phyloP scores from a whole-genome alignment of 2,329 filamentous ascomycete species.

The Helotiales sp. region DNA sequence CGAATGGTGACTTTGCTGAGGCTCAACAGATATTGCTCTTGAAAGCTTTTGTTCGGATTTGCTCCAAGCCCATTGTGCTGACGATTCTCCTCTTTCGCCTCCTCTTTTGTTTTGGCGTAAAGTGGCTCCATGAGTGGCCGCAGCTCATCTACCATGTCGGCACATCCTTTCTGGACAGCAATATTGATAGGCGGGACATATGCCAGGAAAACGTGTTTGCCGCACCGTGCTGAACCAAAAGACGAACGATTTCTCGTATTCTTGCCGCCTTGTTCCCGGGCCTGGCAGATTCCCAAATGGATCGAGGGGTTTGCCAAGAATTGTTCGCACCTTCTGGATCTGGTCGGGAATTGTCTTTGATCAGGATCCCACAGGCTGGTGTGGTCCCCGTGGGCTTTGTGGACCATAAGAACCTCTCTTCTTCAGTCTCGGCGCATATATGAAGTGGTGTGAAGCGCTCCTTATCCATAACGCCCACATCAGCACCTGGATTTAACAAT shows the following conservation, averaged over 20 bases:
- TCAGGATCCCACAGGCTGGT: not conserved
- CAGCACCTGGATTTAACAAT: slow-evolving; percentile 25
- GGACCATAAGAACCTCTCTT: slow-evolving; percentile 18
- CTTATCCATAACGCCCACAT: slow-evolving; percentile 20
- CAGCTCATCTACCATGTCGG: slow-evolving; percentile 25
- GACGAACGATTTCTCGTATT: slow-evolving; percentile 19
- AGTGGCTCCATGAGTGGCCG: not conserved
- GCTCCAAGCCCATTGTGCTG: not conserved
- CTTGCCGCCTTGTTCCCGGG: slow-evolving; percentile 12
- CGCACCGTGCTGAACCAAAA: slow-evolving; percentile 21
- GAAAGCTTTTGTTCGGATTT: not conserved
- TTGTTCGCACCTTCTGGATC: not conserved
- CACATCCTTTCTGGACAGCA: slow-evolving; percentile 18
- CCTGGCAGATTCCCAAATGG: not conserved
- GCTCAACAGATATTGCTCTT: slow-evolving; percentile 1
- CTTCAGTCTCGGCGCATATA: slow-evolving; percentile 24
- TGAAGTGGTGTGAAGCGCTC: slow-evolving; percentile 27
- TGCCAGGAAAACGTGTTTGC: not conserved
- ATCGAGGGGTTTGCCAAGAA: not conserved
- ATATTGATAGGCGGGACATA: not conserved
- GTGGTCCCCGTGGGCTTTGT: not conserved
- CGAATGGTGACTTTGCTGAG: not conserved
- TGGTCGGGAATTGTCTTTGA: not conserved
- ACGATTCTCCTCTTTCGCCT: slow-evolving; percentile 3
- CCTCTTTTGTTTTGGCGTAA: not conserved